These are phyloP conservation scores for Aspergillus puulaauensis DNA, from an alignment of 2,329 filamentous ascomycete genomes.

Conservation along the genomic window DNA sequence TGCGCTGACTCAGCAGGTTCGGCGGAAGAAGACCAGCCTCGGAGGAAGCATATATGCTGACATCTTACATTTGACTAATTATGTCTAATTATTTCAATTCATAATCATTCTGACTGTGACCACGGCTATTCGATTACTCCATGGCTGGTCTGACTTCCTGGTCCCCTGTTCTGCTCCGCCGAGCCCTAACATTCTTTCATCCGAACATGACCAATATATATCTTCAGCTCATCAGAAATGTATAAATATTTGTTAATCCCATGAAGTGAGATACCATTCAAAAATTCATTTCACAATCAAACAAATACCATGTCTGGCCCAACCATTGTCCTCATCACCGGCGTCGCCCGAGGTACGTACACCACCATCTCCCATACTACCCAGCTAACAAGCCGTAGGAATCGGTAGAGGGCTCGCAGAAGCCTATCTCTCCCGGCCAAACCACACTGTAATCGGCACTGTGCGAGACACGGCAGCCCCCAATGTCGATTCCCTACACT, in stretches of 20 bases:
- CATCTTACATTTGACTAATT: no score
- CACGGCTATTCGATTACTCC: no score
- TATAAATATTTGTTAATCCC: no score
- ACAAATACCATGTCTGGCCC: neutral
- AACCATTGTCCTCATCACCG: conserved; percentile 4
- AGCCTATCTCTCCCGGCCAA: neutral
- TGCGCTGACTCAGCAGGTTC: neutral
- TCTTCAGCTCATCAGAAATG: no score
- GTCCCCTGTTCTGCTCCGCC: no score
- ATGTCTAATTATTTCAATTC: no score
- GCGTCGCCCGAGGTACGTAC: neutral
- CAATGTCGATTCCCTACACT: neutral
- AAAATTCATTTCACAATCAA: neutral
- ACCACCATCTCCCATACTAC: neutral
- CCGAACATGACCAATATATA: no score
- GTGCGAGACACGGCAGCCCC: neutral
- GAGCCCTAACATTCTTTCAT: no score
- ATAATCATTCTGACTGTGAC: no score
- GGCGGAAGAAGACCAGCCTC: neutral
- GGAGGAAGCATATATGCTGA: neutral
- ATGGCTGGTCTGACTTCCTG: no score
- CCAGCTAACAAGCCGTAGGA: neutral
- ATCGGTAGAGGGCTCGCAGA: neutral
- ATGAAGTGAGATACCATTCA: neutral
- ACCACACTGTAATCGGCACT: conserved; percentile 5